Base-by-base conservation (phyloP, 2,329 filamentous ascomycete genomes). In the Beauveria pseudobassiana region DNA sequence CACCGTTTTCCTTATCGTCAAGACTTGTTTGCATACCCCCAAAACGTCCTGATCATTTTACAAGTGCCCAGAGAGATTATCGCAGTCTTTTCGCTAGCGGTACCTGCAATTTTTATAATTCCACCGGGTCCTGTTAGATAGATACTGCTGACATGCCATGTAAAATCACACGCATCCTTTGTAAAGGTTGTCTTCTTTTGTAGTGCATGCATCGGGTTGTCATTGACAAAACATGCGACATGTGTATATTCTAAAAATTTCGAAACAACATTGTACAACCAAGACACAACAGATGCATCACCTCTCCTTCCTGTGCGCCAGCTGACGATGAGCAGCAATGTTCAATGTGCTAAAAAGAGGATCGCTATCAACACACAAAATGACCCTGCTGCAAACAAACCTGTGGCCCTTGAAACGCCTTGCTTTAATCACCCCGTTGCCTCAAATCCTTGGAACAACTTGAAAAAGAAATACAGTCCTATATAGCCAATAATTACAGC, bases 1-100 rank as follows among this genome's bases (percentile, higher is more conserved):
- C 90, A 89, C 85, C 79, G 83, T 85, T 63, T 87, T 88, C 91
- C 93, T 96, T 97, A 97, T 96, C 93, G 85, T 93, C 91, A 92
- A 87, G 84, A 87, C 81, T 83, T 81, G 80, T 80, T 77, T 76
- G 81, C 73, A 78, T 73, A 77, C 75, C 77, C 79, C 85, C 83
- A 89, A 82, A 84, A 87, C 83, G 86, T 88, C 84, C 84, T 91
- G 91, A 93, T 87, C 93, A 96, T 96, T 95, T 51, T 77, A 86
- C 77, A 77, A 79, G 86, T 95, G 93, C 90, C 90, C 75, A 96
- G 90, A 96, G 74, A 74, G 79, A 89, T 72, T 74, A 73, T 65
- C 78, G 87, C 89, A 90, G 89, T 88, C 89, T 90, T 90, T 96
- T 92, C 93, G 93, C 93, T 97, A 97, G 90, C 92, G 86, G 90